Evolutionary conservation across 345 rosid genomes (phyloP).

Genomic region (Clausena lansium): DNA sequence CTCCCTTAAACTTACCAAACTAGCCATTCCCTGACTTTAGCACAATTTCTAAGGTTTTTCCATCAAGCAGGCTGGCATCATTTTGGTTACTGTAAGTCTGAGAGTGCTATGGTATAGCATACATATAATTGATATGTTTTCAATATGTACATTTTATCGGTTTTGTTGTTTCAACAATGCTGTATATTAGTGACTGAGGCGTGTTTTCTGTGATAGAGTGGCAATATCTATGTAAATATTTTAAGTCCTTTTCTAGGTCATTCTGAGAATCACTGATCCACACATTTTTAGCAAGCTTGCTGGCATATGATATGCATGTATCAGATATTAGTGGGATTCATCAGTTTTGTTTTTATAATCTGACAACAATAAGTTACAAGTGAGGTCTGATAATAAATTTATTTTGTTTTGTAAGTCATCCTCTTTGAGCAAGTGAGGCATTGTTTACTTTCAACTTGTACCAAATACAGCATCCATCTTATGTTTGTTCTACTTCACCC

Average conservation of each 20-base stretch:
- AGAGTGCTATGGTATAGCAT: not conserved
- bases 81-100: not conserved
- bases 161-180: not conserved
- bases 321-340: not conserved
- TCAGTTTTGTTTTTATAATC: not conserved
- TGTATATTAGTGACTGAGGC: not conserved
- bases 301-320: not conserved
- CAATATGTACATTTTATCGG: not conserved
- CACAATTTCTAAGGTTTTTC: not conserved
- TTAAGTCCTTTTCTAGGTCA: not conserved
- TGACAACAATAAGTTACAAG: not conserved
- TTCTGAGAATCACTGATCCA: too few species aligned
- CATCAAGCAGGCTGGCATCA: not conserved
- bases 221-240: not conserved
- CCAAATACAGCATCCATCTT: not conserved
- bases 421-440: not conserved
- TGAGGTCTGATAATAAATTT: not conserved
- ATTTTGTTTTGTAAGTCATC: too few species aligned
- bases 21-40: not conserved
- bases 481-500: not conserved
- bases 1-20: not conserved
- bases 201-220: not conserved
- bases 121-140: not conserved
- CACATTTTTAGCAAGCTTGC: not conserved
- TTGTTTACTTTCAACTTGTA: not conserved